Conservation (phyloP, 73 alveolate species). For the Stentor coeruleus region DNA sequence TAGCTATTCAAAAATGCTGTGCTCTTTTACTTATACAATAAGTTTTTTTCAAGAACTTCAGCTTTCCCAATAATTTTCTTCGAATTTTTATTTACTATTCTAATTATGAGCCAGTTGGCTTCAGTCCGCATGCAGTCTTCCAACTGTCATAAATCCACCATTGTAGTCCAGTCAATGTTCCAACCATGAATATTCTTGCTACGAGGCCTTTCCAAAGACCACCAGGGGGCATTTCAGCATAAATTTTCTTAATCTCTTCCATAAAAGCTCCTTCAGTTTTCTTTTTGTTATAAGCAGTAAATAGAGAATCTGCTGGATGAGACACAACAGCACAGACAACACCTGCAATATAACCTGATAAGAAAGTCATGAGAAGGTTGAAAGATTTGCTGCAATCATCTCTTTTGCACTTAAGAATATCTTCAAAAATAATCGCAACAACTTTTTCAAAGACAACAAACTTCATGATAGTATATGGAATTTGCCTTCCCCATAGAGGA, state of each 20-base stretch:
- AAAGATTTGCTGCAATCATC: conserved; percentile 61
- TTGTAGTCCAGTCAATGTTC: conserved; percentile 66
- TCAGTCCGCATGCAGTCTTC: no score
- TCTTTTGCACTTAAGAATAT: conserved; percentile 61
- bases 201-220: conserved; percentile 57
- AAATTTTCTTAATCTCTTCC: conserved; percentile 31
- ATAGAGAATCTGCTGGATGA: conserved; percentile 86
- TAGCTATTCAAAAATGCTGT: no score
- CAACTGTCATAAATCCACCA: conserved; percentile 63
- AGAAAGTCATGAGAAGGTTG: conserved; percentile 77
- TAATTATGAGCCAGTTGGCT: no score
- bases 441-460: conserved; percentile 83
- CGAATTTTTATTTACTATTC: no score
- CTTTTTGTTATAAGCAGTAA: conserved; percentile 65
- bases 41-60: no score
- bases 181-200: conserved; percentile 64
- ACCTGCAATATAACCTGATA: conserved; percentile 86
- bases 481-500: conserved; percentile 88
- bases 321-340: conserved; percentile 81
- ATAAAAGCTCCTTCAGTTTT: conserved; percentile 42
- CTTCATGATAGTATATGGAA: conserved; percentile 90
- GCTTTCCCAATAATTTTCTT: no score
- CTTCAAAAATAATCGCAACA: conserved; percentile 63
- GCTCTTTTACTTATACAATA: no score
- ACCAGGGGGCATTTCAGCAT: conserved; percentile 43